These are phyloP conservation scores for Heimioporus sp. DNA, from an alignment of 768 basidiomycete species.

Conservation along the genomic window DNA sequence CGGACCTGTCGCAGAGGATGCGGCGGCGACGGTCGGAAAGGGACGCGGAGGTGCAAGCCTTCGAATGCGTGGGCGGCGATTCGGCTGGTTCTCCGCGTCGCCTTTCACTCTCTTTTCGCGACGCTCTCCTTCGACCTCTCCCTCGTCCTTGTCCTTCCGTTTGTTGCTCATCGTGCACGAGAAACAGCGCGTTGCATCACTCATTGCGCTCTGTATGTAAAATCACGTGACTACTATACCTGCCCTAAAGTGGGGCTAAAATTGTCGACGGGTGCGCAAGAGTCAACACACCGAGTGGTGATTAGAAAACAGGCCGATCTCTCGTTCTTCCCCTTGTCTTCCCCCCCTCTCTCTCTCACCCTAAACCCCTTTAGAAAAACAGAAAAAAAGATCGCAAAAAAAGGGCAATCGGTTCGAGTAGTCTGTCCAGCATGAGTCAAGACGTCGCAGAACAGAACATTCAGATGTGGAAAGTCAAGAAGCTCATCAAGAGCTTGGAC, in stretches of 20 bases:
- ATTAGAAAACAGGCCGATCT: not conserved
- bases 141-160: constrained; percentile 24
- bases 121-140: not conserved
- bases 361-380: constrained; percentile 9
- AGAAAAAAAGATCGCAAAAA: constrained; percentile 9
- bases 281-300: not conserved
- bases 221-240: constrained; percentile 17
- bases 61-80: constrained; percentile 40
- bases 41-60: constrained; percentile 75
- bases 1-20: constrained; percentile 79
- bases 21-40: constrained; percentile 69
- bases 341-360: constrained; percentile 23
- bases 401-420: constrained; percentile 10
- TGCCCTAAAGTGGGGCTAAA: constrained; percentile 20
- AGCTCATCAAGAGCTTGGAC: constrained; percentile 98
- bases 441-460: constrained; percentile 92
- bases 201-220: not conserved
- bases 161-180: constrained; percentile 15
- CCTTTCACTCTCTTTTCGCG: constrained; percentile 18
- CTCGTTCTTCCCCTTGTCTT: constrained; percentile 8
- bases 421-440: constrained; percentile 68
- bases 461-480: constrained; percentile 98
- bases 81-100: constrained; percentile 1
- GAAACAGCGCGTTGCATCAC: too few relatives aligned
- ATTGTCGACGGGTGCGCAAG: too few relatives aligned